These are phyloP conservation scores for Holtermannia corniformis DNA, from an alignment of 768 basidiomycete species.

Conservation along the genomic window DNA sequence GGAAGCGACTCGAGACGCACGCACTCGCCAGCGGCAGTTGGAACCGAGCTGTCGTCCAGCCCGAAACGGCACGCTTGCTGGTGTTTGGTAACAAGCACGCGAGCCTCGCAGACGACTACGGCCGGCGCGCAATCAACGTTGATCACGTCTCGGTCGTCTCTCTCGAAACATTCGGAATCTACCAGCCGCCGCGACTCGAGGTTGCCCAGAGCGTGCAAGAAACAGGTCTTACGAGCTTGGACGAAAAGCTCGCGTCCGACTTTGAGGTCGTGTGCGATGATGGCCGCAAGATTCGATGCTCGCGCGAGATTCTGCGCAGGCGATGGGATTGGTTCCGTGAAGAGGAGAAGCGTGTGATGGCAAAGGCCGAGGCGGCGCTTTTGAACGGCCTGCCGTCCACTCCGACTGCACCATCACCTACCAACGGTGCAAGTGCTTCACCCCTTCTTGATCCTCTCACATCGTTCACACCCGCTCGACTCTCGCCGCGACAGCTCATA, in stretches of 20 bases:
- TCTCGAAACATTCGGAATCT: conserved; percentile 90
- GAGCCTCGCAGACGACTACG: conserved; percentile 37
- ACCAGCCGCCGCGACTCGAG: conserved; percentile 62
- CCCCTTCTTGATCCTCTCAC: conserved; percentile 4
- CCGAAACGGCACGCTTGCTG: conserved; percentile 70
- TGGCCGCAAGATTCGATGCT: conserved; percentile 69
- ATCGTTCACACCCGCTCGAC: conserved; percentile 45
- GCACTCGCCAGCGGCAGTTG: conserved; percentile 78
- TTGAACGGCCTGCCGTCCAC: conserved; percentile 21
- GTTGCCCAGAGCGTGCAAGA: conserved; percentile 66
- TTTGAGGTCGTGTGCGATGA: conserved; percentile 92
- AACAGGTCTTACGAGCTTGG: conserved; percentile 71
- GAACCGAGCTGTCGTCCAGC: conserved; percentile 86
- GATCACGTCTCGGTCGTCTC: conserved; percentile 85
- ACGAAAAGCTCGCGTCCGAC: conserved; percentile 71
- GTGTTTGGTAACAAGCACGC: conserved; percentile 73
- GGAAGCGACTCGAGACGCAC: conserved; percentile 28
- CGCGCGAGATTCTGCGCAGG: conserved; percentile 71
- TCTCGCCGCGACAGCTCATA: conserved; percentile 66
- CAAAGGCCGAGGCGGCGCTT: conserved; percentile 10
- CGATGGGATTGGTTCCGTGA: conserved; percentile 85
- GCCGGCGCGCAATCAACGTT: conserved; percentile 34
- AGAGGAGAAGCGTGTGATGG: conserved; percentile 12
- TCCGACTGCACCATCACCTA: neutral
- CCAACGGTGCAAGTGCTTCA: neutral